phyloP scores from a whole-genome alignment of 805 yeast species.

The Cephaloascus albidus region DNA sequence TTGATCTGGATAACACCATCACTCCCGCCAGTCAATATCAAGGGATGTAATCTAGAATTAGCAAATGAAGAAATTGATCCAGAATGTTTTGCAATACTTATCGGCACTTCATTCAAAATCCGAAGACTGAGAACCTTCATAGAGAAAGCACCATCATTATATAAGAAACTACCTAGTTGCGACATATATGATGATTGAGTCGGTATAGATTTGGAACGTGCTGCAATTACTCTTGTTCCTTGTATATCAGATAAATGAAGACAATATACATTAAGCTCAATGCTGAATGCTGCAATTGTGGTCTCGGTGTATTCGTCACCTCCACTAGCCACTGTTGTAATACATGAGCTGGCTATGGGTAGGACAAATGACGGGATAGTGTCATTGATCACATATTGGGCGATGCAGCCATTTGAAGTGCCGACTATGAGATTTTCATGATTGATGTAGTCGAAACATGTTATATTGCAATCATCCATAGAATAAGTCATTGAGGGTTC shows the following conservation, averaged over 20 bases:
- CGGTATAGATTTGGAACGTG: neutral
- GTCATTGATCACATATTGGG: slow-evolving; percentile 36
- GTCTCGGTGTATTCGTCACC: slow-evolving; percentile 24
- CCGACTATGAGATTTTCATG: slow-evolving; percentile 43
- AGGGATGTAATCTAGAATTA: slow-evolving; percentile 34
- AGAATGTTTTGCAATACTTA: slow-evolving; percentile 20
- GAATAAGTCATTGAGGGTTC: slow-evolving; percentile 14
- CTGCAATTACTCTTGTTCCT: neutral
- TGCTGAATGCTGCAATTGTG: slow-evolving; percentile 31
- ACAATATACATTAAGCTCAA: slow-evolving; percentile 20
- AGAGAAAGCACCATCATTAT: neutral
- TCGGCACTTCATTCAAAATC: slow-evolving; percentile 13
- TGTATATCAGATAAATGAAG: slow-evolving; percentile 8
- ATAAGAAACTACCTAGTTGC: slow-evolving; percentile 15
- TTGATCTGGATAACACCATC: slow-evolving; percentile 37
- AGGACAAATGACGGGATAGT: slow-evolving; percentile 23
- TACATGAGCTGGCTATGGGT: slow-evolving; percentile 26
- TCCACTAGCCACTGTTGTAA: slow-evolving; percentile 22
- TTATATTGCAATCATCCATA: slow-evolving; percentile 21
- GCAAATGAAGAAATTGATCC: slow-evolving; percentile 30
- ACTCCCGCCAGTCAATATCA: slow-evolving; percentile 35
- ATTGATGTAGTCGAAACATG: slow-evolving; percentile 39
- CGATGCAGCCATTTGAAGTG: slow-evolving; percentile 46
- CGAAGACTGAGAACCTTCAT: neutral
- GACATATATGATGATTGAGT: neutral